A percentile compares a stretch with the other conserved stretches of the same genome.
These are phyloP conservation scores for Macroventuria anomochaeta DNA, from an alignment of 2,329 filamentous ascomycete genomes.

Conservation along the genomic window DNA sequence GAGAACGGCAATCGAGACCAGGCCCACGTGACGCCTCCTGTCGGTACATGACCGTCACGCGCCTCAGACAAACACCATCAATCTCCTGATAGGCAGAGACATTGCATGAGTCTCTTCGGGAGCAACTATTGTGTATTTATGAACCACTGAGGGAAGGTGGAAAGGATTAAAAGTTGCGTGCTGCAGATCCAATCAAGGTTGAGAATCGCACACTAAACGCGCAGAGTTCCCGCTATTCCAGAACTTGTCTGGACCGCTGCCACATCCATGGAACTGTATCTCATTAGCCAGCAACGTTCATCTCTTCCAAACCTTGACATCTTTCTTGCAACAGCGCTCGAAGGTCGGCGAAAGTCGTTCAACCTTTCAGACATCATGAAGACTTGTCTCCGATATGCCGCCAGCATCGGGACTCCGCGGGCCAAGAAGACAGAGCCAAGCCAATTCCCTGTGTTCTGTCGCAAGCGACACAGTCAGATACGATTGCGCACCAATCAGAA, in stretches of 20 bases:
- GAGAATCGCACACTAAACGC: not conserved
- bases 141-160: too few species aligned
- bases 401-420: not conserved
- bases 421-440: not conserved
- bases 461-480: slow-evolving; percentile 12
- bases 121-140: not conserved
- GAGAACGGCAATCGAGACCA: slow-evolving; percentile 14
- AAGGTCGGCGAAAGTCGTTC: slow-evolving; percentile 1
- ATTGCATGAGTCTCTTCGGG: not conserved
- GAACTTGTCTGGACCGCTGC: slow-evolving; percentile 4
- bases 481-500: slow-evolving; percentile 12
- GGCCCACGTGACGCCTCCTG: slow-evolving; percentile 6
- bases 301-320: not conserved
- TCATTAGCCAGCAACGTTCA: not conserved
- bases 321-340: not conserved
- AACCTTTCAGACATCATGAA: not conserved
- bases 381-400: slow-evolving; percentile 1
- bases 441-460: not conserved
- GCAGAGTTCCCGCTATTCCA: not conserved
- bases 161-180: not conserved
- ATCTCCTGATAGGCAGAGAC: not conserved
- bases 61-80: not conserved
- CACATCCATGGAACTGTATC: not conserved
- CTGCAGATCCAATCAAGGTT: slow-evolving; percentile 1
- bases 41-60: not conserved